Conservation (phyloP, 1,284 basidiomycete species). For the Apiotrichum akiyoshidainum region DNA sequence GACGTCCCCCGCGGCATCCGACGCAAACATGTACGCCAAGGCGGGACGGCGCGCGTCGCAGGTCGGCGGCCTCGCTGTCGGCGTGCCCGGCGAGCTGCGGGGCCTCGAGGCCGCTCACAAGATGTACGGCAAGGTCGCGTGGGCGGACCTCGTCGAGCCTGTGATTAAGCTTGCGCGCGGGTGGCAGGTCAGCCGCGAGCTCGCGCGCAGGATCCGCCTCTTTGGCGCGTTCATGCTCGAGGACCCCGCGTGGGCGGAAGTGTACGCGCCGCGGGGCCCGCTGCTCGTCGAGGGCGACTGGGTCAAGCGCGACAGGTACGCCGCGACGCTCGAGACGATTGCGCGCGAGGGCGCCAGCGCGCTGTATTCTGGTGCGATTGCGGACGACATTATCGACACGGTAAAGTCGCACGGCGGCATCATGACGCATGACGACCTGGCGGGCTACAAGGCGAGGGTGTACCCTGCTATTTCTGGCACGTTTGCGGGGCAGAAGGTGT, state of each 20-base stretch:
- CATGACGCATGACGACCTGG: constrained; percentile 42
- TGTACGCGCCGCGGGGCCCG: constrained; percentile 74
- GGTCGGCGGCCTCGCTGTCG: constrained; percentile 76
- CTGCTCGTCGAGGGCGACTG: constrained; percentile 70
- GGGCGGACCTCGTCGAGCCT: constrained; percentile 73
- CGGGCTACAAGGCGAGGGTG: constrained; percentile 65
- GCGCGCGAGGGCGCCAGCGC: constrained; percentile 41
- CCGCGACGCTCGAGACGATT: constrained; percentile 42
- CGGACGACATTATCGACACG: constrained; percentile 42
- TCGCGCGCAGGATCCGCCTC: constrained; percentile 66
- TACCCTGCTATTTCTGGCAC: constrained; percentile 69
- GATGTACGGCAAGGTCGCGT: constrained; percentile 58
- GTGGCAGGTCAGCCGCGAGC: constrained; percentile 71
- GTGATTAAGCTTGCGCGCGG: constrained; percentile 65
- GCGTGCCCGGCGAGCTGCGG: constrained; percentile 77
- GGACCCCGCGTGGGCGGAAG: constrained; percentile 70
- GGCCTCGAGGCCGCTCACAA: constrained; percentile 58
- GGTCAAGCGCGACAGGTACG: constrained; percentile 62
- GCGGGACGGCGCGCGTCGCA: constrained; percentile 69
- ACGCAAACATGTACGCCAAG: constrained; percentile 68
- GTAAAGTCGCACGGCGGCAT: constrained; percentile 42
- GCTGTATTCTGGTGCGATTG: constrained; percentile 48
- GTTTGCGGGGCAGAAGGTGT: constrained; percentile 73
- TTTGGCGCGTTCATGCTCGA: constrained; percentile 64
- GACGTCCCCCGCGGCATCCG: constrained; percentile 69